Evolutionary conservation across 1,284 basidiomycete genomes (phyloP).

Genomic region (Rhodotorula sp.): DNA sequence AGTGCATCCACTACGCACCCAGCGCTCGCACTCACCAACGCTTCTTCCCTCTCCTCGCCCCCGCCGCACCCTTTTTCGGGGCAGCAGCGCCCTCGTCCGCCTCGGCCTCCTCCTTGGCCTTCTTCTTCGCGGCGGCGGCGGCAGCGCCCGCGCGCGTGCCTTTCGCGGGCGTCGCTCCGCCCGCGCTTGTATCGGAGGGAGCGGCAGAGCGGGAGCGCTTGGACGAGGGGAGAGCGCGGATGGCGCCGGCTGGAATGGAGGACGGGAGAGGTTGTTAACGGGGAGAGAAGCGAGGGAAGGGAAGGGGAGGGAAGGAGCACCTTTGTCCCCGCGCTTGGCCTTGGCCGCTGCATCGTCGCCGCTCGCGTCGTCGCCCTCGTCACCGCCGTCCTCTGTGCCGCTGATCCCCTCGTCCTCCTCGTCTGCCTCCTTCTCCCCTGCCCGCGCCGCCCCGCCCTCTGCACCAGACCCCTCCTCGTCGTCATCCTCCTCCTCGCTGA

Average conservation of each 20-base stretch:
- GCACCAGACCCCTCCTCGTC: not conserved
- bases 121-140: not conserved
- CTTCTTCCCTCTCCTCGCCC: not conserved
- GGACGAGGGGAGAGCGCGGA: no score
- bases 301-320: not conserved
- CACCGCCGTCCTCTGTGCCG: not conserved
- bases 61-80: no score
- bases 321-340: not conserved
- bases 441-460: not conserved
- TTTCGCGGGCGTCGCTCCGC: not conserved
- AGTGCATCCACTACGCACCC: no score
- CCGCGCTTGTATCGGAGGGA: not conserved
- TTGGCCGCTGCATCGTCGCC: not conserved
- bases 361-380: not conserved
- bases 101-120: no score
- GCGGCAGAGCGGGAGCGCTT: not conserved
- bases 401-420: not conserved
- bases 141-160: not conserved
- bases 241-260: no score
- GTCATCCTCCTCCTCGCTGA: not conserved
- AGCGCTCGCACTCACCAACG: no score
- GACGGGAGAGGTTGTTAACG: no score
- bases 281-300: no score
- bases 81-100: no score
- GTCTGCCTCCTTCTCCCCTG: not conserved